Conservation (phyloP, 2,329 filamentous ascomycete genomes). For the Didymellaceae sp. region DNA sequence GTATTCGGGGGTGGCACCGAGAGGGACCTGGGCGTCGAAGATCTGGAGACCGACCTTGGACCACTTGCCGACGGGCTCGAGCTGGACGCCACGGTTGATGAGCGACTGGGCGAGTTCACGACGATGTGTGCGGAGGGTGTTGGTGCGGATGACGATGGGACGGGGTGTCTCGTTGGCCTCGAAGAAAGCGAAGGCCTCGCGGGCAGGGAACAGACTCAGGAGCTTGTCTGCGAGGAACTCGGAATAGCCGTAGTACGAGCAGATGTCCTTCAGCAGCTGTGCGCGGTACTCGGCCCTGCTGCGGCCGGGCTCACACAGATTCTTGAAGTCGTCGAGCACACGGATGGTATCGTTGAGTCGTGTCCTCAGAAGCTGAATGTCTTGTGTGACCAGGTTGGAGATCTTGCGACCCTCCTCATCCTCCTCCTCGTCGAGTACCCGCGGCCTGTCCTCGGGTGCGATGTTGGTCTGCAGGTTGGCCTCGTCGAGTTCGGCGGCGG, state of each 20-base stretch:
- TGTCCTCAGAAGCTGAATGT: conserved; percentile 85
- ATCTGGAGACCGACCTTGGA: conserved; percentile 96
- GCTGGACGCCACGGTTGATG: conserved; percentile 93
- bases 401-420: conserved; percentile 65
- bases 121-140: conserved; percentile 81
- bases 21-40: conserved; percentile 85
- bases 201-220: conserved; percentile 87
- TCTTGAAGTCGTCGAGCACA: conserved; percentile 86
- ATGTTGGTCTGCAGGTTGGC: conserved; percentile 93
- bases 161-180: conserved; percentile 96
- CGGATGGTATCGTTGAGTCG: conserved; percentile 93
- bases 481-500: conserved; percentile 84
- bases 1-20: conserved; percentile 97
- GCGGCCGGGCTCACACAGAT: conserved; percentile 77
- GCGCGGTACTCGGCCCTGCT: conserved; percentile 87
- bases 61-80: conserved; percentile 98
- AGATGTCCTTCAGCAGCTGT: conserved; percentile 89
- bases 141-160: conserved; percentile 94
- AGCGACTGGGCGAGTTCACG: conserved; percentile 87
- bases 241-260: conserved; percentile 96
- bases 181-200: conserved; percentile 97
- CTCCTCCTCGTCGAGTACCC: conserved; percentile 66
- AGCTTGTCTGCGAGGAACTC: conserved; percentile 95
- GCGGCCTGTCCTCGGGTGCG: conserved; percentile 70
- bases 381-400: conserved; percentile 73